Evolutionary conservation across 177 flowering plant species (phyloP).

Genomic region (Vitis hybrid): DNA sequence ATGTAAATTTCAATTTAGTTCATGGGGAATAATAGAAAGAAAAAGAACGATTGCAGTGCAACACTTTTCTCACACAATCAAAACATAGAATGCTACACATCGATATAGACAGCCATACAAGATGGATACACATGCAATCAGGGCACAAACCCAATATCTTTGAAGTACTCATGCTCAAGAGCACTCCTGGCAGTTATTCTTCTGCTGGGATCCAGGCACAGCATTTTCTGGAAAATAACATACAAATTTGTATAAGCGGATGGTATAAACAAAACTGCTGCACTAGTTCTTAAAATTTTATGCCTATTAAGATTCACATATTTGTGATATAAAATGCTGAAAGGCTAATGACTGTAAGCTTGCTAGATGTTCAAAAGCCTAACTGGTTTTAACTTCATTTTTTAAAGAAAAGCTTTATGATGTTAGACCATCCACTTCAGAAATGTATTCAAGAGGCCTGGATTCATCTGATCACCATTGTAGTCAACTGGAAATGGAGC

Average conservation of each 20-base stretch:
- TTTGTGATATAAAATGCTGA: neutral
- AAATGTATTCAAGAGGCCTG: neutral
- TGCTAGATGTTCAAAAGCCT: too few species aligned
- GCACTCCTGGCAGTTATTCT: slow-evolving; percentile 77
- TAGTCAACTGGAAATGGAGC: neutral
- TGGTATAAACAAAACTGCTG: too few species aligned
- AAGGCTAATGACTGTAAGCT: too few species aligned
- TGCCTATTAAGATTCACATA: neutral
- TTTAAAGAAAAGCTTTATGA: too few species aligned
- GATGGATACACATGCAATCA: slow-evolving; percentile 13
- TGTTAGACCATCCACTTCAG: too few species aligned
- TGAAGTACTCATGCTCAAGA: slow-evolving; percentile 81
- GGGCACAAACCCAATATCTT: slow-evolving; percentile 57
- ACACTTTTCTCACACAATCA: slow-evolving; percentile 16
- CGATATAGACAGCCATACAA: slow-evolving; percentile 15
- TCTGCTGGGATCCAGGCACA: slow-evolving; percentile 72
- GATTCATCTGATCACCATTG: neutral
- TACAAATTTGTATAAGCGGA: too few species aligned
- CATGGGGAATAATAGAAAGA: neutral
- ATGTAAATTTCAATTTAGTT: too few species aligned
- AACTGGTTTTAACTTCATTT: too few species aligned
- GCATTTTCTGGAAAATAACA: slow-evolving; percentile 64
- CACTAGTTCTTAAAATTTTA: neutral
- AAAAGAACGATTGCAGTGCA: neutral
- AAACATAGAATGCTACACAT: slow-evolving; percentile 19